Evolutionary conservation across 2,329 filamentous ascomycete genomes (phyloP).

Genomic region (Phyllosticta citribraziliensis): DNA sequence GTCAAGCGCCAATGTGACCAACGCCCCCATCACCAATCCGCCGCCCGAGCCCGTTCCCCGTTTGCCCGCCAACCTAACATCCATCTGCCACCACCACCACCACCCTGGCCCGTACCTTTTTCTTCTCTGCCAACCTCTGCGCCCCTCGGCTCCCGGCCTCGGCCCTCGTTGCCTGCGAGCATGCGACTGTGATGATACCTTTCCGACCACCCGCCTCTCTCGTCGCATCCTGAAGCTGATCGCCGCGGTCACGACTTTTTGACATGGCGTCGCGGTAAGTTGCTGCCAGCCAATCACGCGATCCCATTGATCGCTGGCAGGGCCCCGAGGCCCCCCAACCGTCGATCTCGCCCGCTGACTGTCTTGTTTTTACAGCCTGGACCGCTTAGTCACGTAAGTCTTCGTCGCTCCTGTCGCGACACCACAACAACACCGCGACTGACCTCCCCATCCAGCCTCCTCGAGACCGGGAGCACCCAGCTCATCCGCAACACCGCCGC

Average conservation of each 20-base stretch:
- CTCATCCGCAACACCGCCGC: slow-evolving; percentile 95
- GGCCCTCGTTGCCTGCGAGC: not conserved
- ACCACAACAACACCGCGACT: not conserved
- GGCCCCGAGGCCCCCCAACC: slow-evolving; percentile 6
- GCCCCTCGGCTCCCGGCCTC: slow-evolving; percentile 5
- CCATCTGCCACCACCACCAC: no score
- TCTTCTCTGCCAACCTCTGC: slow-evolving; percentile 2
- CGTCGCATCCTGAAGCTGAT: not conserved
- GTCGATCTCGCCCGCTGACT: not conserved
- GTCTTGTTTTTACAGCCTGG: slow-evolving; percentile 22
- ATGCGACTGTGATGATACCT: slow-evolving; percentile 7
- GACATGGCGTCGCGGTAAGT: slow-evolving; percentile 11
- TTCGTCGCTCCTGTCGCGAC: not conserved
- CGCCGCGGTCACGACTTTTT: slow-evolving; percentile 8
- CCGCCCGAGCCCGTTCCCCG: not conserved
- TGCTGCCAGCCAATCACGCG: slow-evolving; percentile 10
- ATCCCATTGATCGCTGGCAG: slow-evolving; percentile 7
- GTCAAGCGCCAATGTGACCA: slow-evolving; percentile 9
- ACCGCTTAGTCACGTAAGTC: slow-evolving; percentile 27
- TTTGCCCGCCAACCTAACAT: not conserved
- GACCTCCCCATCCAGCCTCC: slow-evolving; percentile 49
- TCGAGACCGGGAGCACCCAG: slow-evolving; percentile 94
- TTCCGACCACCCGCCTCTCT: not conserved
- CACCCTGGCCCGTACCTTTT: slow-evolving; percentile 5
- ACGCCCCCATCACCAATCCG: slow-evolving; percentile 1